A percentile compares a stretch with the other conserved stretches of the same genome.
Evolutionary conservation across 2,329 filamentous ascomycete genomes (phyloP).

Genomic region (Beauveria australis): DNA sequence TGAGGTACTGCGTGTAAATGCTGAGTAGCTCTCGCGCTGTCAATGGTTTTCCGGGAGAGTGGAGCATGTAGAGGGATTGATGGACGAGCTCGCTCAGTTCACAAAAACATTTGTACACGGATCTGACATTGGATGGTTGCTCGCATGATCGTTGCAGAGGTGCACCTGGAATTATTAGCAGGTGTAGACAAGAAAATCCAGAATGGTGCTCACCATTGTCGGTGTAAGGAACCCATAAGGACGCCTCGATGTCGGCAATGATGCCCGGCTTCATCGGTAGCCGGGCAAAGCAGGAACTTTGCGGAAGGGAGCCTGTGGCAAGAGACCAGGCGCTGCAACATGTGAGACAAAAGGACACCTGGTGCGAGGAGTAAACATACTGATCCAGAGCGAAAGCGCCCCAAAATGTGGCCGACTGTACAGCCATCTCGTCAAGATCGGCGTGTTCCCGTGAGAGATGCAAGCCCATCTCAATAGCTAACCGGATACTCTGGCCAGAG

Average conservation of each 20-base stretch:
- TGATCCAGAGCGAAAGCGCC: constrained; percentile 56
- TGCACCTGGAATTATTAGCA: constrained; percentile 29
- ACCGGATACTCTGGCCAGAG: constrained; percentile 61
- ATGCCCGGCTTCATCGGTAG: constrained; percentile 52
- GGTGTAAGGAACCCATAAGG: constrained; percentile 50
- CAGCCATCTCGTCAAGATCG: constrained; percentile 48
- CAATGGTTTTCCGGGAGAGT: constrained; percentile 58
- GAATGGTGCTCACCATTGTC: constrained; percentile 42
- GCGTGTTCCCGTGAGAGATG: constrained; percentile 44
- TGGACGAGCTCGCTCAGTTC: constrained; percentile 68
- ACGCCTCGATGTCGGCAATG: constrained; percentile 51
- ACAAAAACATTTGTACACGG: constrained; percentile 60
- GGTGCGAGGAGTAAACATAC: constrained; percentile 33
- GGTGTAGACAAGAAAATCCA: neutral
- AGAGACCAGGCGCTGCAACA: constrained; percentile 52
- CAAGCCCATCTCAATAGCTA: constrained; percentile 64
- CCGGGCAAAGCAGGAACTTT: constrained; percentile 49
- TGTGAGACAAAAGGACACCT: constrained; percentile 16
- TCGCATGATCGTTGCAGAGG: constrained; percentile 47
- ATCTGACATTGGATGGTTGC: constrained; percentile 60
- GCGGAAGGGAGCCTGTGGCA: constrained; percentile 53
- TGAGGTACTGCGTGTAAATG: constrained; percentile 60
- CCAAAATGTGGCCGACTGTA: constrained; percentile 54
- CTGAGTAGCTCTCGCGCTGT: constrained; percentile 55
- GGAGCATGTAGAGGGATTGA: constrained; percentile 62